phyloP scores from a whole-genome alignment of 495 filamentous ascomycete species.

The Margaritispora aquatica region DNA sequence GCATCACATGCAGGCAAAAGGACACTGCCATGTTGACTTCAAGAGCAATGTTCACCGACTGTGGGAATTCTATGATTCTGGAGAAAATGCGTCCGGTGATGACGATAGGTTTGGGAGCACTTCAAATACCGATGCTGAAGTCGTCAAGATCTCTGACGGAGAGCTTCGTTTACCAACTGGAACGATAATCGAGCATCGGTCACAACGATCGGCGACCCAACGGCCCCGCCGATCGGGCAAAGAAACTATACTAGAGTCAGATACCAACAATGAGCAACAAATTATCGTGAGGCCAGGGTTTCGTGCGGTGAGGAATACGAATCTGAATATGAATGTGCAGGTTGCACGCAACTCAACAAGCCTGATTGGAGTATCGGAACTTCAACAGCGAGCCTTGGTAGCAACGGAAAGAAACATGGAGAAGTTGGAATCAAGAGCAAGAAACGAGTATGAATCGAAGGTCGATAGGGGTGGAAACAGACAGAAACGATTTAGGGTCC shows the following conservation, averaged over 20 bases:
- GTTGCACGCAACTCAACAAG: conserved; percentile 18
- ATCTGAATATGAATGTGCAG: neutral
- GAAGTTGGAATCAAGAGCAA: conserved; percentile 10
- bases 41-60: conserved; percentile 1
- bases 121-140: neutral
- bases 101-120: conserved; percentile 3
- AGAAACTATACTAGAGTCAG: too few species aligned
- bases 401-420: conserved; percentile 21
- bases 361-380: conserved; percentile 22
- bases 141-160: conserved; percentile 1
- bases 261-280: neutral
- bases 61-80: conserved; percentile 26
- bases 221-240: neutral
- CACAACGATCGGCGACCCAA: neutral
- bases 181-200: conserved; percentile 24
- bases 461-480: conserved; percentile 22
- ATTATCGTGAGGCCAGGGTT: neutral
- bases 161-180: conserved; percentile 28
- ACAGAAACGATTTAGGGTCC: conserved; percentile 24
- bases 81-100: neutral
- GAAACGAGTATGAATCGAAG: conserved; percentile 18
- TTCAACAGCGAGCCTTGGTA: conserved; percentile 23
- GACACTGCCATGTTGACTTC: conserved; percentile 28
- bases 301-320: too few species aligned
- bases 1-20: conserved; percentile 30